A percentile compares a stretch with the other conserved stretches of the same genome.
Conservation (phyloP, 2,329 filamentous ascomycete species). For the Cadophora malorum region DNA sequence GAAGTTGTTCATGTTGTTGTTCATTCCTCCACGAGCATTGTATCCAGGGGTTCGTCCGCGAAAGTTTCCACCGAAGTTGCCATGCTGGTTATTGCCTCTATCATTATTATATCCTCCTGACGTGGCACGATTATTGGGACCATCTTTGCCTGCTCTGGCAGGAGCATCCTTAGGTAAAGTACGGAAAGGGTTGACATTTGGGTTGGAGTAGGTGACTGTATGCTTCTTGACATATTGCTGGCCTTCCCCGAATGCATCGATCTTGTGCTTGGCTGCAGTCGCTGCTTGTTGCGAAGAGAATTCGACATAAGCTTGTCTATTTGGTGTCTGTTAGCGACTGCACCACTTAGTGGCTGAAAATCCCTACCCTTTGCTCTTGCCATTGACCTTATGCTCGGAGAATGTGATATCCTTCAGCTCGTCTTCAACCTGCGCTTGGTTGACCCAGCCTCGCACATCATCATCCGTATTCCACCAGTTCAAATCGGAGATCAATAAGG, state of each 20-base stretch:
- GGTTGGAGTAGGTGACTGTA: conserved; percentile 75
- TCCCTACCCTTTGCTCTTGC: conserved; percentile 94
- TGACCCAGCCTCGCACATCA: conserved; percentile 86
- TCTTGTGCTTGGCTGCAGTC: conserved; percentile 81
- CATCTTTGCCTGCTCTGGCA: conserved; percentile 68
- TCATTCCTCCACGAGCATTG: conserved; percentile 49
- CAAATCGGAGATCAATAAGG: conserved; percentile 85
- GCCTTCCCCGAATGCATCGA: conserved; percentile 68
- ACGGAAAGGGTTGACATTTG: conserved; percentile 84
- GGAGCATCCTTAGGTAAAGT: conserved; percentile 90
- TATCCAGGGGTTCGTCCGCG: conserved; percentile 57
- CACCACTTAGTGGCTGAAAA: background rate
- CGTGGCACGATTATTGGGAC: conserved; percentile 58
- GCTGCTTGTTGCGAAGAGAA: conserved; percentile 84
- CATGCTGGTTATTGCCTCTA: conserved; percentile 44
- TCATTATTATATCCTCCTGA: conserved; percentile 58
- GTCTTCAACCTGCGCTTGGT: conserved; percentile 78
- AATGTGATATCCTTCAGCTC: conserved; percentile 94
- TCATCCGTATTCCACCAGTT: conserved; percentile 98
- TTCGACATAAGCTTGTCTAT: conserved; percentile 78
- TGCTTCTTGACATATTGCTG: conserved; percentile 67
- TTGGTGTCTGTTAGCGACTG: conserved; percentile 24
- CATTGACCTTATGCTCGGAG: conserved; percentile 98
- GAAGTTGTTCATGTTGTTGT: conserved; percentile 57
- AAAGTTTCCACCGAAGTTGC: conserved; percentile 50